Evolutionary conservation across 192 early-diverging fungal species (phyloP).

Genomic region (Backusella sp.): DNA sequence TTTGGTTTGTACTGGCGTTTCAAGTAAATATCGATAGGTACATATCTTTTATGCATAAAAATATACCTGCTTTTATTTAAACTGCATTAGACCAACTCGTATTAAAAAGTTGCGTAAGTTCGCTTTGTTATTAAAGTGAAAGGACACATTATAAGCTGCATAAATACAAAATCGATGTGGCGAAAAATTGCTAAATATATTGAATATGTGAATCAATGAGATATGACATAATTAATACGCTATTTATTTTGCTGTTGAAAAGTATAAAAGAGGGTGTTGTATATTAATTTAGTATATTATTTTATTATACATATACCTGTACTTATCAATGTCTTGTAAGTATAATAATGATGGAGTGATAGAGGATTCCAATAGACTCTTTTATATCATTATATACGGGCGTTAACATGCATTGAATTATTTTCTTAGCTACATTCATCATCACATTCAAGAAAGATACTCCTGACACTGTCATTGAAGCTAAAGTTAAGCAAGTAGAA

Average conservation of each 20-base stretch:
- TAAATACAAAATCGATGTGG: not conserved
- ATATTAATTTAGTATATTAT: no score
- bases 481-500: conserved; percentile 15
- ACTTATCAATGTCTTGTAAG: not conserved
- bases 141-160: not conserved
- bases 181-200: not conserved
- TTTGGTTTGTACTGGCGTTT: not conserved
- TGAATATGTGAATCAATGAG: not conserved
- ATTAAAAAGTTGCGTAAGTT: not conserved
- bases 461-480: conserved; percentile 30
- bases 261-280: not conserved
- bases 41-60: not conserved
- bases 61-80: no score
- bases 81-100: not conserved
- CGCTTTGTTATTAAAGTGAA: not conserved
- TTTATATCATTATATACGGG: not conserved
- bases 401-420: not conserved
- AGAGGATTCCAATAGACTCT: not conserved
- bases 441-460: conserved; percentile 37
- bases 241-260: not conserved
- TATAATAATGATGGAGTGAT: not conserved
- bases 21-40: not conserved
- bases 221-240: not conserved
- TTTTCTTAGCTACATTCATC: conserved; percentile 18
- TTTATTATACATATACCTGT: no score